Percentiles rank a stretch among this genome's conserved stretches.
Conservation (phyloP, 2,329 filamentous ascomycete genomes). For the Cladosporium sp. region DNA sequence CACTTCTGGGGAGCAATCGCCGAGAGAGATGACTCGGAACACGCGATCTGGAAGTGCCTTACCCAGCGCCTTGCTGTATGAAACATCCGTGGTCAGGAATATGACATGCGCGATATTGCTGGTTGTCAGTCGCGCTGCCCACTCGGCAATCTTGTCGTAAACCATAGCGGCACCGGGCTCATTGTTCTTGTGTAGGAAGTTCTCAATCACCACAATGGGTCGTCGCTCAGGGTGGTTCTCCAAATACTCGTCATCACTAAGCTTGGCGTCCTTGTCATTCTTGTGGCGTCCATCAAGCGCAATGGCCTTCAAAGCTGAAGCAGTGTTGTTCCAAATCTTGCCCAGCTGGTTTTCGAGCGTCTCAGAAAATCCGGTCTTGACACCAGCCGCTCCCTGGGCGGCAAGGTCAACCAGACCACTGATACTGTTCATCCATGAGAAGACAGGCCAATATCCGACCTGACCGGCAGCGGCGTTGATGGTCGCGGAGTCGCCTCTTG, state of each 20-base stretch:
- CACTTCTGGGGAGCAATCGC: constrained; percentile 79
- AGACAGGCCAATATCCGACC: constrained; percentile 89
- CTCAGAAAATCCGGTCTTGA: constrained; percentile 92
- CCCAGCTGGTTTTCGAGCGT: constrained; percentile 84
- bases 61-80: constrained; percentile 82
- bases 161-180: constrained; percentile 46
- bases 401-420: constrained; percentile 91
- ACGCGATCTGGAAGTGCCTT: constrained; percentile 88
- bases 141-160: constrained; percentile 68
- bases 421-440: constrained; percentile 94
- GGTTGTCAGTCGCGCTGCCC: constrained; percentile 80
- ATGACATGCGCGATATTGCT: constrained; percentile 91
- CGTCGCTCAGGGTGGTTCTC: constrained; percentile 84
- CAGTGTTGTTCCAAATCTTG: constrained; percentile 86
- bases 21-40: constrained; percentile 81
- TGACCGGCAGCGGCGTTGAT: constrained; percentile 78
- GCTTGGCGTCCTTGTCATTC: constrained; percentile 68
- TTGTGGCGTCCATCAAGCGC: constrained; percentile 70
- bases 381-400: constrained; percentile 88
- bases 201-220: constrained; percentile 85
- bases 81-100: constrained; percentile 86
- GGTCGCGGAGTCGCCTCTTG: constrained; percentile 80
- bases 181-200: constrained; percentile 76
- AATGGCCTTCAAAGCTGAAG: constrained; percentile 74
- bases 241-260: constrained; percentile 82